These are phyloP conservation scores for Mycena sanguinolenta DNA, from an alignment of 768 basidiomycete species.

Conservation along the genomic window DNA sequence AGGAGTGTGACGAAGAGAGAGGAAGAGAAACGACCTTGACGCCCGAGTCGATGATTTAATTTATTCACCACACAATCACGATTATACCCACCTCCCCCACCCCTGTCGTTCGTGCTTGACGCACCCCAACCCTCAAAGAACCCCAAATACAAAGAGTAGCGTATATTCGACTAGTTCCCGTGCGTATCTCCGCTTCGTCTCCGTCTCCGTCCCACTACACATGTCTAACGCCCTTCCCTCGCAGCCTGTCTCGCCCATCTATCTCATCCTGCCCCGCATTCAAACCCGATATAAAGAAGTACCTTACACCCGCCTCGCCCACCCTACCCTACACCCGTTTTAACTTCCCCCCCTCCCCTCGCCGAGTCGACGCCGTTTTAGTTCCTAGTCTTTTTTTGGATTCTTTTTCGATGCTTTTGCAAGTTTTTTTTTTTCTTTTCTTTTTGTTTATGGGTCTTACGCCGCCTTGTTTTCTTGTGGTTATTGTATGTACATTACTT, in stretches of 20 bases:
- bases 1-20: no score
- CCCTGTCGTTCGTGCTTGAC: background rate
- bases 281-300: no score
- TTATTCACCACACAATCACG: no score
- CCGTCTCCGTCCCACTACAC: background rate
- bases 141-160: background rate
- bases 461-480: background rate
- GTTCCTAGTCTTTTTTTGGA: no score
- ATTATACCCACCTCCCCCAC: background rate
- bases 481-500: slow-evolving; percentile 11
- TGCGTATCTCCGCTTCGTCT: background rate
- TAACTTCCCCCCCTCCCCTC: no score
- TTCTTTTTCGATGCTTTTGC: background rate
- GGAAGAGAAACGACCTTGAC: background rate
- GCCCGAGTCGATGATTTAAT: background rate
- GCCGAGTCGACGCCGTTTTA: no score
- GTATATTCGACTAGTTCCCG: background rate
- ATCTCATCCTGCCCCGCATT: no score
- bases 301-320: no score
- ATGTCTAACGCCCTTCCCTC: background rate
- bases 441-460: slow-evolving; percentile 6
- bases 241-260: background rate
- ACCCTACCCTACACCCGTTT: no score
- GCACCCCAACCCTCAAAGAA: background rate
- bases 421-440: background rate